Evolutionary conservation across 2,329 filamentous ascomycete genomes (phyloP).

Genomic region (Fusarium incarnatum): DNA sequence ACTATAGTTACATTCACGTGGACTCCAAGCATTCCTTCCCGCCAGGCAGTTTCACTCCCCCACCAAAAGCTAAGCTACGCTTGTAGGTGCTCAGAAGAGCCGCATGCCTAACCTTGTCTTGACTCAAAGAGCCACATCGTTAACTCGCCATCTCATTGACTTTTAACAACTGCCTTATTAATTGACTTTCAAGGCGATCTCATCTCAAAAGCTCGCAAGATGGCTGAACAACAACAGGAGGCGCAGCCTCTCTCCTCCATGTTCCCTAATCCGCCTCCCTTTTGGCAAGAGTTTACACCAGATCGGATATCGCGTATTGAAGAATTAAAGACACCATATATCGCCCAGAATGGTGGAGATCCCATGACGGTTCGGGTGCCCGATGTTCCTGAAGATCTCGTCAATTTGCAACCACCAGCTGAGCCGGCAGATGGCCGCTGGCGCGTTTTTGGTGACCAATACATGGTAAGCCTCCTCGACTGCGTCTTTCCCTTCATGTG

Average conservation of each 20-base stretch:
- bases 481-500: background rate
- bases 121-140: background rate
- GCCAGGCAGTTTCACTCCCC: conserved; percentile 26
- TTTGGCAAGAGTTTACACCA: conserved; percentile 88
- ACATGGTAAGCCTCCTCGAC: conserved; percentile 58
- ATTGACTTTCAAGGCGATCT: conserved; percentile 28
- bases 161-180: background rate
- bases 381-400: conserved; percentile 76
- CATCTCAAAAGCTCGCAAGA: conserved; percentile 50
- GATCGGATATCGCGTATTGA: conserved; percentile 73
- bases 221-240: conserved; percentile 69
- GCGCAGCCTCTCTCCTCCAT: conserved; percentile 67
- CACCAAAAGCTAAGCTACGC: conserved; percentile 17
- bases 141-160: background rate
- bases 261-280: conserved; percentile 88
- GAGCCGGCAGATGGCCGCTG: conserved; percentile 79
- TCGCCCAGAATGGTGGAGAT: conserved; percentile 48
- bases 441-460: conserved; percentile 77
- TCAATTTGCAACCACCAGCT: conserved; percentile 82
- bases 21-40: conserved; percentile 20
- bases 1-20: conserved; percentile 27
- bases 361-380: conserved; percentile 51
- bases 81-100: conserved; percentile 10
- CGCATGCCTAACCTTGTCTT: conserved; percentile 10
- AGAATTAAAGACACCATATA: conserved; percentile 56